Base-by-base conservation (phyloP, 306 rosid genomes). In the Vigna mungo region DNA sequence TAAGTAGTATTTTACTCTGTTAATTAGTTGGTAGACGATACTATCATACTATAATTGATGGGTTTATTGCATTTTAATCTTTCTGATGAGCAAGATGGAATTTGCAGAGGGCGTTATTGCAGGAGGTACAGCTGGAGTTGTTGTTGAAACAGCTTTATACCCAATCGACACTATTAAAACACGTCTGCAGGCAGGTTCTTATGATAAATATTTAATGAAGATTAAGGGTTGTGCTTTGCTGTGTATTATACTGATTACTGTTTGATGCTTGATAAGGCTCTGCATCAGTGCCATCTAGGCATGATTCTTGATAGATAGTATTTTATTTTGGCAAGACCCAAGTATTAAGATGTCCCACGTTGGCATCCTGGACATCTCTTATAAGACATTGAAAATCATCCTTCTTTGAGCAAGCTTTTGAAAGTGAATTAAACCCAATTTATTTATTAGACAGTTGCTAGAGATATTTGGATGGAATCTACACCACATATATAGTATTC, bases 131-230 rank as follows among this genome's bases (percentile, higher is more conserved):
- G 92, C 98, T 56, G 98, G 96, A 71, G 98, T 89, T 61, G 93
- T 94, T 80, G 98, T 94, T 75, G 98, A 94, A 89, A 88, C 98
- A 56, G 95, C 91, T 87, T 81, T 94, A 78, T 94, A 94, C 84
- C 97, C 98, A 52, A 94, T 94, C 56, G 98, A 92, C 84, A 94
- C 98, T 37, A 92, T 92, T 86, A 94, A 92, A 88, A 94, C 98
- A 63, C 92, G 98, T 76, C 86, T 94, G 67, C 97, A 94, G 98
- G 98, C 89, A 89, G 75, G 91, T 77, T 86, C 72, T 67, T 55
- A 21, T 72, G 68, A 54, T 55, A 71, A 73, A 72, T 58, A 61
- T 37, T 51, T 16, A 53, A 23, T 20, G 46, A 71, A 62, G 36
- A 64, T 69, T 70, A 36, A 21, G 58, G 62, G 64, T 75, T 72